Evolutionary conservation across 1,139 yeast species (phyloP), one percentile per base, ranked within the genome.

Genomic region (Scheffersomyces titani): DNA sequence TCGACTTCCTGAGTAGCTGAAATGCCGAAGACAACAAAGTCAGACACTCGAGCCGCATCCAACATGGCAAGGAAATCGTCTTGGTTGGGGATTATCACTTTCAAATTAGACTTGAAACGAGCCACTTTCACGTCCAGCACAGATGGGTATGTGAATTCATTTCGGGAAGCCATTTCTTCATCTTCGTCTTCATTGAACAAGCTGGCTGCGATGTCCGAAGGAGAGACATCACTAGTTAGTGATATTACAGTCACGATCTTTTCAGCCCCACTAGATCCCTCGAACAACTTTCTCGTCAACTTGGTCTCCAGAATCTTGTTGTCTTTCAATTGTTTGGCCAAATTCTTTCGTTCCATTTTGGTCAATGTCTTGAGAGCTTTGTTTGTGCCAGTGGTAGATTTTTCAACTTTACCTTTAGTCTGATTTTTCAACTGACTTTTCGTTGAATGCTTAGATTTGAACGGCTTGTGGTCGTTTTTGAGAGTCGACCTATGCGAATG

Each of bases 371-470:
- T 59, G 20, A 57, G 54, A 24, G 78, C 74, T 66, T 76, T 85
- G 50, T 74, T 73, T 48, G 75, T 68, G 2, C 75, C 71, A 18
- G 66, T 58, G 4, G 63, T 56, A 20, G 77, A 74, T 67, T 88
- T 90, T 68, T 93, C 98, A 46, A 94, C 92, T 72, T 92, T 92
- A 60, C 98, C 98, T 71, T 93, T 93, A 64, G 78, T 80, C 59
- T 84, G 80, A 61, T 90, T 89, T 70, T 92, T 93, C 66, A 92
- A 72, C 55, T 92, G 86, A 56, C 97, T 91, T 70, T 94, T 94
- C n/a, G 96, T 85, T 20, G 97, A 85, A 77, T 94, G 98, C 68
- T 87, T 89, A 6, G 97, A 86, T 70, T 94, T 94, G 82, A 92
- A 94, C 11, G 94, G 83, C 75, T 94, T 94, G 67, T 93, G 97